Conservation (phyloP, 2,329 filamentous ascomycete genomes). For the Colletotrichum noveboracense region DNA sequence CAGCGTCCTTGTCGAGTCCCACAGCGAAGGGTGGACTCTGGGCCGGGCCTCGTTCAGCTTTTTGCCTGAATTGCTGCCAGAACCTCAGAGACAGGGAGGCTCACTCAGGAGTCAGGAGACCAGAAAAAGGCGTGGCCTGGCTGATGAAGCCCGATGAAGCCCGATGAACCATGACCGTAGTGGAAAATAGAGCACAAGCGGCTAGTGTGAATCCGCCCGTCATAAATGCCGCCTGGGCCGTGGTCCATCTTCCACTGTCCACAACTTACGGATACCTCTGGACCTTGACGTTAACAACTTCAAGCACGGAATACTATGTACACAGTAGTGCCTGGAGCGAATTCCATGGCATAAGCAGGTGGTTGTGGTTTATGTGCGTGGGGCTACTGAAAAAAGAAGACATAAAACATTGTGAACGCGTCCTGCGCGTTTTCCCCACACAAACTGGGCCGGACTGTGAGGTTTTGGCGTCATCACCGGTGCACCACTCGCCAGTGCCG, state of each 20-base stretch:
- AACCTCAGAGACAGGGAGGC: background rate
- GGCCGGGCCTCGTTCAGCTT: background rate
- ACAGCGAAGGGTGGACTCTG: background rate
- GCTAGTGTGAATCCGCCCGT: background rate
- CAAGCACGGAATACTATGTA: background rate
- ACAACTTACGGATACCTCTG: background rate
- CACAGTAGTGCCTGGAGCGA: background rate
- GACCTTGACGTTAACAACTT: background rate
- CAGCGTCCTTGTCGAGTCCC: constrained; percentile 1
- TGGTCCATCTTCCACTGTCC: background rate
- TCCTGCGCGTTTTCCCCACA: constrained; percentile 13
- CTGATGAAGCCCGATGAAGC: background rate
- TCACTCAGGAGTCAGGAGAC: background rate
- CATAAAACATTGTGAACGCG: constrained; percentile 11
- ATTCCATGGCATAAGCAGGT: background rate
- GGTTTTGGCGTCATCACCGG: constrained; percentile 15
- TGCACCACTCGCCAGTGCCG: background rate
- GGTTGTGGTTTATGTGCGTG: background rate
- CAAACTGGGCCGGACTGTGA: background rate
- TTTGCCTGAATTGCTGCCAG: constrained; percentile 1
- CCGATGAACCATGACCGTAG: background rate
- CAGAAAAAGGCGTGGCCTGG: background rate
- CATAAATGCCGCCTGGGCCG: constrained; percentile 13
- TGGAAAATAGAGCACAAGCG: background rate
- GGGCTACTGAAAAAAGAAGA: background rate